A percentile compares a stretch with the other conserved stretches of the same genome.
These are phyloP conservation scores for Beauveria bassiana DNA, from an alignment of 2,329 filamentous ascomycete genomes.

Conservation along the genomic window DNA sequence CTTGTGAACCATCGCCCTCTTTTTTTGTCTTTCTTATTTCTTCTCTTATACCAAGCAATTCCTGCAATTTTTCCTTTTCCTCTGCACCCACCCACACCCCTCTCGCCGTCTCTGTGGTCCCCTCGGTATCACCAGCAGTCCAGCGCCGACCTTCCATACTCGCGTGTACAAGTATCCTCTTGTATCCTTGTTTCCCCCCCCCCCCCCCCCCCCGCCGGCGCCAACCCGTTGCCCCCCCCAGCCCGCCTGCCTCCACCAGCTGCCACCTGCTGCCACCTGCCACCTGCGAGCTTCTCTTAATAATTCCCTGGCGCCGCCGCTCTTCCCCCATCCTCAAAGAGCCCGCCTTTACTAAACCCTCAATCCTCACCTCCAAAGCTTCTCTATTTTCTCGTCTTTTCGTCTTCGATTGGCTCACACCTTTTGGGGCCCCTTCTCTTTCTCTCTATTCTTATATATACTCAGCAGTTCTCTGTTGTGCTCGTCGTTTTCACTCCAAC, in stretches of 20 bases:
- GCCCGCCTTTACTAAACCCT: slow-evolving; percentile 3
- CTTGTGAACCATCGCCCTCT: neutral
- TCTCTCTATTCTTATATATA: neutral
- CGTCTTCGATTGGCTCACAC: neutral
- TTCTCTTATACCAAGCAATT: neutral
- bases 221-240: neutral
- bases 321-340: neutral
- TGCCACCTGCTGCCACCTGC: neutral
- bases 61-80: neutral
- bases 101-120: neutral
- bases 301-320: slow-evolving; percentile 5
- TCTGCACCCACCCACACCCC: slow-evolving; percentile 1
- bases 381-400: neutral
- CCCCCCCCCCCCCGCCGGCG: neutral
- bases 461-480: neutral
- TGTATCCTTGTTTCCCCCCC: neutral
- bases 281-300: slow-evolving; percentile 4
- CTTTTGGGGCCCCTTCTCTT: neutral
- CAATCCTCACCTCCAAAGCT: neutral
- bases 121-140: neutral
- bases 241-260: slow-evolving; percentile 4
- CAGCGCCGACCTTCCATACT: neutral
- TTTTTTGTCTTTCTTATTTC: neutral
- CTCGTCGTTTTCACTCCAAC: neutral
- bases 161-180: slow-evolving; percentile 7